phyloP scores from a whole-genome alignment of 2,329 filamentous ascomycete genomes.

The Neurospora sp. region DNA sequence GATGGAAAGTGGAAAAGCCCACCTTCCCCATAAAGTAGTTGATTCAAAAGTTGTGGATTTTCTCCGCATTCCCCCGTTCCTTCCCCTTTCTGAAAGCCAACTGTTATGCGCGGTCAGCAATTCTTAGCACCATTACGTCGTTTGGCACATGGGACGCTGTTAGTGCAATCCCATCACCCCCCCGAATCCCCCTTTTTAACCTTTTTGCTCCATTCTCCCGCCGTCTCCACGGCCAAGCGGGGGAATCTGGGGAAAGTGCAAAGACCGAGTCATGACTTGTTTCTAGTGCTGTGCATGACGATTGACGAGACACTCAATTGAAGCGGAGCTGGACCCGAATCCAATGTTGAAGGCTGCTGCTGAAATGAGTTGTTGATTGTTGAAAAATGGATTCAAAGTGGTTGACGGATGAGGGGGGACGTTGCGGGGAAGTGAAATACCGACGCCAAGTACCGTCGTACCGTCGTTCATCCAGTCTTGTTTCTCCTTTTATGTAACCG shows the following conservation, averaged over 20 bases:
- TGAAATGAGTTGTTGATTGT: not conserved
- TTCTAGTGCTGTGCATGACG: not conserved
- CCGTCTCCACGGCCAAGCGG: not conserved
- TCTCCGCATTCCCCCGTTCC: not conserved
- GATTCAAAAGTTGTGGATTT: not conserved
- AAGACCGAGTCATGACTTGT: not conserved
- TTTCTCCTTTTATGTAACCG: not conserved
- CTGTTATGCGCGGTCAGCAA: not conserved
- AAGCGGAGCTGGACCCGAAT: not conserved
- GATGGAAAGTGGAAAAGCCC: not conserved
- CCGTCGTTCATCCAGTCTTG: not conserved
- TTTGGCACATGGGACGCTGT: not conserved
- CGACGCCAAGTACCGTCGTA: not conserved
- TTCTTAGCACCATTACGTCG: not conserved
- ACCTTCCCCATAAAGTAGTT: not conserved
- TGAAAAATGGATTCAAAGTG: not conserved
- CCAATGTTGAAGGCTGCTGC: not conserved
- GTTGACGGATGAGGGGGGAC: not conserved
- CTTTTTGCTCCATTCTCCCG: not conserved
- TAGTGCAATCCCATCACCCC: not conserved
- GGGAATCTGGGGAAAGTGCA: not conserved
- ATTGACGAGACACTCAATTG: not conserved
- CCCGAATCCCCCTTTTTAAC: not conserved
- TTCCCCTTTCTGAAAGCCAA: not conserved
- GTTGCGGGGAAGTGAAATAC: not conserved